These are phyloP conservation scores for Trametes meyenii DNA, from an alignment of 768 basidiomycete species.

Conservation along the genomic window DNA sequence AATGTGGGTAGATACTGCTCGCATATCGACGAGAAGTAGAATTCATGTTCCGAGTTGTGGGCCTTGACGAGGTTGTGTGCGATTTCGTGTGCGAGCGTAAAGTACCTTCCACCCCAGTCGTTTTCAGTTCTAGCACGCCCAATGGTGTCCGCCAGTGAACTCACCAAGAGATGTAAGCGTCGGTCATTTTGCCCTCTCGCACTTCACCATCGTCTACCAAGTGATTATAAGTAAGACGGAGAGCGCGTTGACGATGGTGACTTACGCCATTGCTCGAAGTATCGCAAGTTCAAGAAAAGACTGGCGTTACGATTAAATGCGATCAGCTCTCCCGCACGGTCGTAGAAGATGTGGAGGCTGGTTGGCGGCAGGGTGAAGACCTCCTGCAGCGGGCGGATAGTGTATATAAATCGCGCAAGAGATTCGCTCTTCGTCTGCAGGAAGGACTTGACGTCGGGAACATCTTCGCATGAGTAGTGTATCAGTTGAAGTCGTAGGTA, in stretches of 20 bases:
- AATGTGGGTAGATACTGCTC: constrained; percentile 55
- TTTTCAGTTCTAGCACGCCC: neutral
- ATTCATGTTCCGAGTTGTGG: constrained; percentile 92
- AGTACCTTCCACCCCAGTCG: constrained; percentile 60
- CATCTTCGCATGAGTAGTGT: constrained; percentile 46
- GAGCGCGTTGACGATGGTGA: neutral
- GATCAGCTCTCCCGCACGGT: constrained; percentile 76
- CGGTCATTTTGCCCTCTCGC: constrained; percentile 46
- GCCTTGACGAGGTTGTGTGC: constrained; percentile 87
- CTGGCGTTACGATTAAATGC: constrained; percentile 93
- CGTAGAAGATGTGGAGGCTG: constrained; percentile 87
- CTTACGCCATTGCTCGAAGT: constrained; percentile 87
- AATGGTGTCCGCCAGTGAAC: constrained; percentile 23
- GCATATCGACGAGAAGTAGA: constrained; percentile 91
- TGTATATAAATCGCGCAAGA: constrained; percentile 71
- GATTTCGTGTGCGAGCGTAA: constrained; percentile 90
- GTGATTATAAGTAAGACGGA: neutral
- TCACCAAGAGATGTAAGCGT: constrained; percentile 84
- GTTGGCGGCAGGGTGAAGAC: constrained; percentile 75
- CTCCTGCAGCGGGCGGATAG: constrained; percentile 64
- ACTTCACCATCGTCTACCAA: constrained; percentile 74
- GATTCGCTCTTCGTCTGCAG: constrained; percentile 55
- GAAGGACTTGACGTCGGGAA: constrained; percentile 52
- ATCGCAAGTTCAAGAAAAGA: constrained; percentile 87
- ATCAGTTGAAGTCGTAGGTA: neutral